phyloP scores from a whole-genome alignment of 192 early-diverging fungal genomes.

The Dissophora ornata region DNA sequence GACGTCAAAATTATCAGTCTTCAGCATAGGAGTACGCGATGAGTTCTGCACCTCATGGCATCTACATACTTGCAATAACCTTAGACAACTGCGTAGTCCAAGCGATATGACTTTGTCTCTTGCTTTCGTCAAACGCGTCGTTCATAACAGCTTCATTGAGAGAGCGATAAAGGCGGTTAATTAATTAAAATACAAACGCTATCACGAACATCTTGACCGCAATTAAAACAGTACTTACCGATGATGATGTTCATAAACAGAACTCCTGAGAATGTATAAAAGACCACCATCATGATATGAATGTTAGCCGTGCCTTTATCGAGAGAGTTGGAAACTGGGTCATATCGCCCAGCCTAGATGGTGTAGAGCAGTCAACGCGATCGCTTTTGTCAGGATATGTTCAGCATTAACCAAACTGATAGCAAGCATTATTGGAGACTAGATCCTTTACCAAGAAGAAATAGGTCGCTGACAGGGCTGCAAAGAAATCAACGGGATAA shows the following conservation, averaged over 20 bases:
- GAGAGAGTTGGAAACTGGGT: slow-evolving; percentile 1
- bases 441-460: slow-evolving; percentile 37
- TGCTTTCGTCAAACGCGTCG: slow-evolving; percentile 16
- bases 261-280: slow-evolving; percentile 22
- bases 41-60: no score
- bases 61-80: slow-evolving; percentile 20
- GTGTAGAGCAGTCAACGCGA: not conserved
- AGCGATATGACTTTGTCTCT: slow-evolving; percentile 10
- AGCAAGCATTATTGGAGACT: not conserved
- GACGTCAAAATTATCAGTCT: no score
- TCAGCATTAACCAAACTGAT: not conserved
- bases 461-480: slow-evolving; percentile 27
- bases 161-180: not conserved
- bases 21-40: no score
- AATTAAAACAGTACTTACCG: not conserved
- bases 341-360: slow-evolving; percentile 32
- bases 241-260: slow-evolving; percentile 34
- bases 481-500: not conserved
- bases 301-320: not conserved
- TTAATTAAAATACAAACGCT: no score
- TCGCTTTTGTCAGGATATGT: no score
- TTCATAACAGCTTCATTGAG: slow-evolving; percentile 20
- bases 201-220: not conserved
- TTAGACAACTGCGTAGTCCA: slow-evolving; percentile 17
- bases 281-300: slow-evolving; percentile 25